phyloP scores from a whole-genome alignment of 306 rosid species.

The Glycine soja region DNA sequence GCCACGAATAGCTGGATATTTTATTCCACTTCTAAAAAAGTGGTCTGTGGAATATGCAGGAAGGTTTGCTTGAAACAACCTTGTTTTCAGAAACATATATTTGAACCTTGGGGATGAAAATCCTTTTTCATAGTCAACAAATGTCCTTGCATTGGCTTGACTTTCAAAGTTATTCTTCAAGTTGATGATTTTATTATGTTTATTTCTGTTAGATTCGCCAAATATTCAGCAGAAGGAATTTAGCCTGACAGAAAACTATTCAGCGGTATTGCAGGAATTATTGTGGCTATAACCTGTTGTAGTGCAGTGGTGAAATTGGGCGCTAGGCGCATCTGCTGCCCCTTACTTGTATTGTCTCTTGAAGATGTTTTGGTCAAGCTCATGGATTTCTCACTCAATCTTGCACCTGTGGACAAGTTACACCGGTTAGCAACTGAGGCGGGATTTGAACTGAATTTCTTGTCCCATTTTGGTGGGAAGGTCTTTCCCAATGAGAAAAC shows the following conservation, averaged over 20 bases:
- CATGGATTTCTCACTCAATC: slow-evolving; percentile 64
- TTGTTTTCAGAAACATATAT: slow-evolving; percentile 40
- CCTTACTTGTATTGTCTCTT: slow-evolving; percentile 39
- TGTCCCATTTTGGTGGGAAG: slow-evolving; percentile 69
- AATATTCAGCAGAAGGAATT: slow-evolving; percentile 35
- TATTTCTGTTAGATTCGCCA: slow-evolving; percentile 23
- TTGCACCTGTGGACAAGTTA: slow-evolving; percentile 68
- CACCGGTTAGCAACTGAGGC: slow-evolving; percentile 69
- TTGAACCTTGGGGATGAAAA: slow-evolving; percentile 24
- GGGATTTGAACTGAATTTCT: slow-evolving; percentile 66
- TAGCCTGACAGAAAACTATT: slow-evolving; percentile 58
- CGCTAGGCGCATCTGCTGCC: slow-evolving; percentile 42
- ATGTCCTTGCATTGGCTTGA: slow-evolving; percentile 8
- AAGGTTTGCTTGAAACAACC: slow-evolving; percentile 64
- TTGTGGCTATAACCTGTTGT: slow-evolving; percentile 74
- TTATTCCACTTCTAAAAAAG: slow-evolving; percentile 68
- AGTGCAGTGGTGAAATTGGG: slow-evolving; percentile 73
- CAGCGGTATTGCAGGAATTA: slow-evolving; percentile 85
- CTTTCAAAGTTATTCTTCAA: slow-evolving; percentile 39
- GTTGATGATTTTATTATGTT: slow-evolving; percentile 17
- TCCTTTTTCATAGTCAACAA: slow-evolving; percentile 5
- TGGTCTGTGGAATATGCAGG: slow-evolving; percentile 84
- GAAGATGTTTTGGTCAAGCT: slow-evolving; percentile 62
- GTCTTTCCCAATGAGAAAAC: slow-evolving; percentile 61
- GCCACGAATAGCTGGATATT: slow-evolving; percentile 59